phyloP scores from a whole-genome alignment of 345 rosid species.

The Camelina neglecta region DNA sequence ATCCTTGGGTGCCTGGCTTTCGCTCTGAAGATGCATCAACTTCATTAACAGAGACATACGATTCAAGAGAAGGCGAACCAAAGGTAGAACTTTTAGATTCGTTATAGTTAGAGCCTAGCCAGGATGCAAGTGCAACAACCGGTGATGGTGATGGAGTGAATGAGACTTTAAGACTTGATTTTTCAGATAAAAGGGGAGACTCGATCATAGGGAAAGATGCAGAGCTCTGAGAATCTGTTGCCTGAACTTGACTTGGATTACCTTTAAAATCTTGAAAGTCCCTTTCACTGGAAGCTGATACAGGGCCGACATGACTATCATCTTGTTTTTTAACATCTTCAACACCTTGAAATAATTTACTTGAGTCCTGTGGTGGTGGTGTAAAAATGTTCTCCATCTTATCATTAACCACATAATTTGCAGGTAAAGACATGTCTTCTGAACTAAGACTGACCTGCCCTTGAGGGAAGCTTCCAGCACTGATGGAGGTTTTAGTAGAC shows the following conservation, averaged over 20 bases:
- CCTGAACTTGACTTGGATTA: constrained; percentile 48
- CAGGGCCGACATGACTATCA: constrained; percentile 54
- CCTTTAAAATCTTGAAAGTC: constrained; percentile 50
- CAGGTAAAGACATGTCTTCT: constrained; percentile 61
- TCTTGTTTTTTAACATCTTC: constrained; percentile 56
- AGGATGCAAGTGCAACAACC: constrained; percentile 78
- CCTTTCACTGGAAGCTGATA: constrained; percentile 60
- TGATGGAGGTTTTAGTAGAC: constrained; percentile 81
- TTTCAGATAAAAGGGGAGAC: constrained; percentile 88
- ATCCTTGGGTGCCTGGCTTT: constrained; percentile 66
- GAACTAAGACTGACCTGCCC: constrained; percentile 87
- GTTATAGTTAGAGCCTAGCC: constrained; percentile 66
- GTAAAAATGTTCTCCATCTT: constrained; percentile 52
- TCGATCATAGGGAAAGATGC: constrained; percentile 58
- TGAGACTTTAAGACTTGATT: constrained; percentile 65
- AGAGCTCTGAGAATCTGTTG: constrained; percentile 71
- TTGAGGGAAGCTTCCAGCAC: constrained; percentile 89
- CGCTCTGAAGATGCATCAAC: constrained; percentile 70
- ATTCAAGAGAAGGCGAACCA: constrained; percentile 70
- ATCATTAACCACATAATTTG: constrained; percentile 54
- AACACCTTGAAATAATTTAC: constrained; percentile 53
- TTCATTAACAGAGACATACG: constrained; percentile 64
- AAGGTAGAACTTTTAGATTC: constrained; percentile 60
- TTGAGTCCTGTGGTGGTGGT: constrained; percentile 55
- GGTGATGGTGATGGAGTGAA: constrained; percentile 67